Evolutionary conservation across 2,329 filamentous ascomycete species (phyloP).

Genomic region (Acephala macrosclerotiorum): DNA sequence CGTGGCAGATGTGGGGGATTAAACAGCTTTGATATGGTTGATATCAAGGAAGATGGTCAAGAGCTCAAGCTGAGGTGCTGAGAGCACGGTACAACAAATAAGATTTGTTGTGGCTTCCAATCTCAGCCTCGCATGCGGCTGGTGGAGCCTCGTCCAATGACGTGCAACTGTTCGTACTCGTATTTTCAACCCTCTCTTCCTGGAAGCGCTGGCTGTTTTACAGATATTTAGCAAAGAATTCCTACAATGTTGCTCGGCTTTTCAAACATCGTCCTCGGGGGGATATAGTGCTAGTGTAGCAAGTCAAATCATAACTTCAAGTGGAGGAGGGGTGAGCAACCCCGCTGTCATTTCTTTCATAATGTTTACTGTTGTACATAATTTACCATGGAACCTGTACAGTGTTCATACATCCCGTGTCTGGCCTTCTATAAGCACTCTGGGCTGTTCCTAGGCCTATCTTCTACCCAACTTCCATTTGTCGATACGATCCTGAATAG

Average conservation of each 20-base stretch:
- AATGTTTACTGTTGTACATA: conserved; percentile 17
- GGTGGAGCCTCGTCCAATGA: conserved; percentile 5
- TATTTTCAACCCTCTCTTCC: background rate
- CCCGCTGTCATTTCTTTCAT: conserved; percentile 7
- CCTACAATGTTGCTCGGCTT: no score
- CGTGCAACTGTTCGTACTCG: background rate
- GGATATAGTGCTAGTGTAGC: background rate
- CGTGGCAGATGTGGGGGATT: background rate
- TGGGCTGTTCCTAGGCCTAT: conserved; percentile 42
- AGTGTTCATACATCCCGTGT: conserved; percentile 24
- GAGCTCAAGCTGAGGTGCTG: background rate
- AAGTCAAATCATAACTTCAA: background rate
- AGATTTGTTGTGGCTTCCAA: conserved; percentile 13
- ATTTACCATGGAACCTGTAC: conserved; percentile 13
- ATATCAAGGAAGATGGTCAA: background rate
- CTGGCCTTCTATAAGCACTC: background rate
- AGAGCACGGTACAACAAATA: conserved; percentile 3
- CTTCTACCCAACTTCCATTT: conserved; percentile 80
- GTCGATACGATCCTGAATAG: conserved; percentile 87
- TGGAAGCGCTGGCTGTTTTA: background rate
- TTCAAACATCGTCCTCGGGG: no score
- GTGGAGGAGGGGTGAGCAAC: background rate
- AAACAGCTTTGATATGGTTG: background rate
- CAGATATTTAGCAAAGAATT: background rate
- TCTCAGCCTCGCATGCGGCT: conserved; percentile 8